Base-by-base conservation (phyloP, 495 filamentous ascomycete species). In the Aspergillus bridgeri region DNA sequence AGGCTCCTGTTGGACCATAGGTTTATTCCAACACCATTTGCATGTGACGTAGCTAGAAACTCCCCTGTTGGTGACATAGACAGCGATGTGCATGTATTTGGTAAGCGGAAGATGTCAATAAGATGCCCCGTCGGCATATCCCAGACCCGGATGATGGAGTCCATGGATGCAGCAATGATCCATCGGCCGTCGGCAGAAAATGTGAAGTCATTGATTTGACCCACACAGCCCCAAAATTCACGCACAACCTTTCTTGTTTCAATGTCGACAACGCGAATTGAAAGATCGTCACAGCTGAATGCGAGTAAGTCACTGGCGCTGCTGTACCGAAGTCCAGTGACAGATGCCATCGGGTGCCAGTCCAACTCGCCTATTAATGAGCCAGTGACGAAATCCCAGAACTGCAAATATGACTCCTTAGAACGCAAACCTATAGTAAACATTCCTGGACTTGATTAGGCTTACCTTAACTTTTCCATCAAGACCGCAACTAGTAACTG, bases 171-270 rank as follows among this genome's bases (percentile, higher is more conserved):
- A 18, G 91, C 90, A 54, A 97, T 80, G 61, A 99, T 87, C 95
- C 94, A 98, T 42, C 92, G 81, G 22, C 92, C 94, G 70, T 98
- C 91, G 60, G 87, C 88, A 15, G 94, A 98, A 72, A 98, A 98
- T 58, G 84, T 86, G 63, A 93, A 90, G 69, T 96, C 90, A 65
- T 87, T 91, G 59, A 96, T 87, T 52, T 84, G 83, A 19, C 84
- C 87, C n/a, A 83, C 79, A 54, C 87, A 91, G 15, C 91, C 92
- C 91, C 90, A 94, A 42, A 99, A 84, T 69, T 98, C 94, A 75
- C 94, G 84, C 46, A 98, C 89, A 6, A 93, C 82, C 65, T 88
- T 91, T 61, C 87, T 88, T 1, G 95, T 98, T 67, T 92, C 90
- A 33, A 92, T 83, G 65, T 99, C 94, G 24, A 98, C 84, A 7